A percentile compares a stretch with the other conserved stretches of the same genome.
Evolutionary conservation across 495 filamentous ascomycete genomes (phyloP).

Genomic region (Penicillium odoratum): DNA sequence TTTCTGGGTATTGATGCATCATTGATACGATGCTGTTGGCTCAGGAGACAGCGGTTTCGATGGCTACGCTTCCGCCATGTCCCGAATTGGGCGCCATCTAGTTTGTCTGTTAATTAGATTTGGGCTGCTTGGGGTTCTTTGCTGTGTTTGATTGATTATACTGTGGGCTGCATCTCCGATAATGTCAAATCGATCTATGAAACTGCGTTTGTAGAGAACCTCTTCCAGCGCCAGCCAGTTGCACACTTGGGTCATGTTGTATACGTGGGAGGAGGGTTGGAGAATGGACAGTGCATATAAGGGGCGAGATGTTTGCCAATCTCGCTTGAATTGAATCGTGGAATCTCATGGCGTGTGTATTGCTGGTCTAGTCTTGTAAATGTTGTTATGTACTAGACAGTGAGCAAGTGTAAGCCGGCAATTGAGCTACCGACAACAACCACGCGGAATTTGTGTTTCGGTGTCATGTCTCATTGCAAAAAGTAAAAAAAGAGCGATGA

Average conservation of each 20-base stretch:
- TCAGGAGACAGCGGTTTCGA: neutral
- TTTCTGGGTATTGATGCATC: neutral
- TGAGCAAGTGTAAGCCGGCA: too few species aligned
- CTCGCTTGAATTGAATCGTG: neutral
- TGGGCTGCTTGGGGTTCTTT: too few species aligned
- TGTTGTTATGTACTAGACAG: too few species aligned
- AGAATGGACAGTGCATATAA: neutral
- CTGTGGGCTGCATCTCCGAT: neutral
- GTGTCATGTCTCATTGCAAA: too few species aligned
- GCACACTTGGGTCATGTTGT: neutral
- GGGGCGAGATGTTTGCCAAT: slow-evolving; percentile 1
- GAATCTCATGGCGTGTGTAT: neutral
- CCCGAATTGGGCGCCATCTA: slow-evolving; percentile 2
- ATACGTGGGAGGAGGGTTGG: neutral
- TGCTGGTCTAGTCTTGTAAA: neutral
- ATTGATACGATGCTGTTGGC: neutral
- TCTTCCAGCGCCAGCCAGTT: neutral
- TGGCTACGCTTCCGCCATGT: neutral
- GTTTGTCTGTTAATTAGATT: too few species aligned
- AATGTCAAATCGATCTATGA: neutral
- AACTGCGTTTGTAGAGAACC: neutral
- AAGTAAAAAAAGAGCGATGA: too few species aligned
- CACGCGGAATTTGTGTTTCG: too few species aligned
- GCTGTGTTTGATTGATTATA: too few species aligned
- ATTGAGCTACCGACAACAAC: too few species aligned